Evolutionary conservation across 768 basidiomycete genomes (phyloP).

Genomic region (Trametes gibbosa): DNA sequence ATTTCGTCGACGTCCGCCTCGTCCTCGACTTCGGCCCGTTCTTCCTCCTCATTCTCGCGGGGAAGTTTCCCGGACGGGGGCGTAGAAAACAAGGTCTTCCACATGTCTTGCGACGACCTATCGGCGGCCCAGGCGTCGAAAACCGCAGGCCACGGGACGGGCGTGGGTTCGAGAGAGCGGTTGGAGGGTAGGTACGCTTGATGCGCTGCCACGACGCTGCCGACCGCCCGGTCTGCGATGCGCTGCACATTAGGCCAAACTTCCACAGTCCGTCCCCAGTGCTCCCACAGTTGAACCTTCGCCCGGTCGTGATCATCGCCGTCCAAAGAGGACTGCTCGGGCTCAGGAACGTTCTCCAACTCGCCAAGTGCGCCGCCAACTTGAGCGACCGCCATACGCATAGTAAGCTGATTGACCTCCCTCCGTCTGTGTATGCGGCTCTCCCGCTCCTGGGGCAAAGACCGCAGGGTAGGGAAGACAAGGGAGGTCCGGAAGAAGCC

Average conservation of each 20-base stretch:
- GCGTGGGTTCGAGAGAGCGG: constrained; percentile 50
- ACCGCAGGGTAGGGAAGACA: constrained; percentile 62
- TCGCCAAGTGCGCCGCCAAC: constrained; percentile 65
- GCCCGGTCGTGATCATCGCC: constrained; percentile 23
- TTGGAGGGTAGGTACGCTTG: constrained; percentile 31
- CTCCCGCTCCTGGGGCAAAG: constrained; percentile 49
- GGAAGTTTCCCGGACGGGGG: constrained; percentile 36
- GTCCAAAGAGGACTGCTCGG: constrained; percentile 21
- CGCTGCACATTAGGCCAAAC: constrained; percentile 67
- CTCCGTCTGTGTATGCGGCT: constrained; percentile 60
- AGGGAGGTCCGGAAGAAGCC: constrained; percentile 68
- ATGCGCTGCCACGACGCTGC: constrained; percentile 48
- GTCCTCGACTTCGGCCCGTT: constrained; percentile 38
- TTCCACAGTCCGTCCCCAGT: constrained; percentile 72
- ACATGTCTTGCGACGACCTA: constrained; percentile 45
- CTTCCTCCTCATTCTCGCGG: constrained; percentile 24
- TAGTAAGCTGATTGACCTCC: constrained; percentile 77
- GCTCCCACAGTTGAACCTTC: constrained; percentile 44
- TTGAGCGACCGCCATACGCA: constrained; percentile 79
- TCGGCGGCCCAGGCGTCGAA: constrained; percentile 64
- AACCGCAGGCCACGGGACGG: constrained; percentile 66
- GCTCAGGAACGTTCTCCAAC: constrained; percentile 23
- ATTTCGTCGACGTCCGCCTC: constrained; percentile 56
- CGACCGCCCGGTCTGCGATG: constrained; percentile 76
- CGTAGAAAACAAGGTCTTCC: constrained; percentile 62